These are phyloP conservation scores for Linnemannia zychae DNA, from an alignment of 192 early-diverging fungal species.

Conservation along the genomic window DNA sequence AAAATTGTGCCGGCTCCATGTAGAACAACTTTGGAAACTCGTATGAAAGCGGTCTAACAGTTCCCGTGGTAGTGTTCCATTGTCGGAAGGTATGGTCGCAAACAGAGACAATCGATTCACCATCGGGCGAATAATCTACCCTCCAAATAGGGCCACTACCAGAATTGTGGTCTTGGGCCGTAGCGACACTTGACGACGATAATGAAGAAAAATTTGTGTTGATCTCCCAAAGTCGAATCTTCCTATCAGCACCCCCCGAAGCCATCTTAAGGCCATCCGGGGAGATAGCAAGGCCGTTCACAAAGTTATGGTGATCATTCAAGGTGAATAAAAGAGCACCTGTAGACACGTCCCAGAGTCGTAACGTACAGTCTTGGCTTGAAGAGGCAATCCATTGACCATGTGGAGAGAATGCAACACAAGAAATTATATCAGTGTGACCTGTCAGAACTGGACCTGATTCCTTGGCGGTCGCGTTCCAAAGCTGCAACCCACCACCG, in stretches of 20 bases:
- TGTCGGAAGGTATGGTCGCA: not conserved
- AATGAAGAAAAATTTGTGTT: not conserved
- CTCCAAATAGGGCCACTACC: not conserved
- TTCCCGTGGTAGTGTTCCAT: not conserved
- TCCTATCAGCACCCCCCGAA: not conserved
- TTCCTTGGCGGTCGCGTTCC: not conserved
- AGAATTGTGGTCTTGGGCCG: not conserved
- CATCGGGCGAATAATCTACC: not conserved
- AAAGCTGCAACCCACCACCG: not conserved
- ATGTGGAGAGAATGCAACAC: not conserved
- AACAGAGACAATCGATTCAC: not conserved
- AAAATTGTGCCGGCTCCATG: not conserved
- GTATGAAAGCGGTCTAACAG: not conserved
- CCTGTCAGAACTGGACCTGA: not conserved
- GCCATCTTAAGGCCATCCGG: conserved; percentile 4
- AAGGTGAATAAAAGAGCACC: not conserved
- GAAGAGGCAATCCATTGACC: conserved; percentile 4
- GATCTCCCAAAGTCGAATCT: not conserved
- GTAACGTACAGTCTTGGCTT: not conserved
- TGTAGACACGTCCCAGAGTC: conserved; percentile 2
- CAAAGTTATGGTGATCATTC: not conserved
- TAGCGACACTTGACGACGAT: not conserved
- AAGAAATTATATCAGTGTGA: not conserved
- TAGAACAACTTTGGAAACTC: not conserved
- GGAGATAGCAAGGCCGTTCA: not conserved